A percentile compares a stretch with the other conserved stretches of the same genome.
phyloP scores from a whole-genome alignment of 352 stramenopile genomes.

The Elongisporangium senticosum region DNA sequence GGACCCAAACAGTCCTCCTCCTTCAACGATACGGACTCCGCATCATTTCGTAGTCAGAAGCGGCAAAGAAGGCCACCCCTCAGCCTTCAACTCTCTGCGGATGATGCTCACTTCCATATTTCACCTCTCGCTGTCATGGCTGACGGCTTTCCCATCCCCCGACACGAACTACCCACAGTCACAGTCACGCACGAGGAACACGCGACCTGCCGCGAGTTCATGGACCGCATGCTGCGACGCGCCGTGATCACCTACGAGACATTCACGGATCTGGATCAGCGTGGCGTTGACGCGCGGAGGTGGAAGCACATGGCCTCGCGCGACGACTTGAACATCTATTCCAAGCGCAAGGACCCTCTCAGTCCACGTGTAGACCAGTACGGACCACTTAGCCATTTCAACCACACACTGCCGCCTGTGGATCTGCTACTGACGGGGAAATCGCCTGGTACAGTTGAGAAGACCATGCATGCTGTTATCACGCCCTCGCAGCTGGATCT shows the following conservation, averaged over 20 bases:
- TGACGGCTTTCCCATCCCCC: slow-evolving; percentile 31
- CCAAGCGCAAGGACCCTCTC: slow-evolving; percentile 32
- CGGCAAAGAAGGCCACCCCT: too few relatives aligned
- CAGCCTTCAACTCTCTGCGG: too few relatives aligned
- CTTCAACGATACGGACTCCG: too few relatives aligned
- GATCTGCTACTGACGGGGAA: slow-evolving; percentile 41
- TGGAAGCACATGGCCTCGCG: slow-evolving; percentile 33
- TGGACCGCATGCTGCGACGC: slow-evolving; percentile 25
- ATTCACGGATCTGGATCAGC: slow-evolving; percentile 22
- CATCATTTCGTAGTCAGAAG: too few relatives aligned
- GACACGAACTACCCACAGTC: slow-evolving; percentile 28
- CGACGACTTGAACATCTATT: slow-evolving; percentile 36
- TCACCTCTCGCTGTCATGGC: too few relatives aligned
- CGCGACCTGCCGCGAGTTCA: slow-evolving; percentile 20
- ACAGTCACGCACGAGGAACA: slow-evolving; percentile 23
- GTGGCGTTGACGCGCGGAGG: slow-evolving; percentile 24
- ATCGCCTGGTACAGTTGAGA: slow-evolving; percentile 30
- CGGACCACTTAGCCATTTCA: slow-evolving; percentile 6
- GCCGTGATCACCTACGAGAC: slow-evolving; percentile 37
- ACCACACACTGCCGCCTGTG: slow-evolving; percentile 14
- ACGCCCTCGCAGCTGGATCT: slow-evolving; percentile 41
- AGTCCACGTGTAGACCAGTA: slow-evolving; percentile 16
- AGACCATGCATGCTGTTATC: slow-evolving; percentile 44
- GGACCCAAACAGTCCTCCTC: too few relatives aligned
- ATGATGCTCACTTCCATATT: too few relatives aligned